Base-by-base conservation (phyloP, 352 stramenopile species). In the Phytophthora colocasiae region DNA sequence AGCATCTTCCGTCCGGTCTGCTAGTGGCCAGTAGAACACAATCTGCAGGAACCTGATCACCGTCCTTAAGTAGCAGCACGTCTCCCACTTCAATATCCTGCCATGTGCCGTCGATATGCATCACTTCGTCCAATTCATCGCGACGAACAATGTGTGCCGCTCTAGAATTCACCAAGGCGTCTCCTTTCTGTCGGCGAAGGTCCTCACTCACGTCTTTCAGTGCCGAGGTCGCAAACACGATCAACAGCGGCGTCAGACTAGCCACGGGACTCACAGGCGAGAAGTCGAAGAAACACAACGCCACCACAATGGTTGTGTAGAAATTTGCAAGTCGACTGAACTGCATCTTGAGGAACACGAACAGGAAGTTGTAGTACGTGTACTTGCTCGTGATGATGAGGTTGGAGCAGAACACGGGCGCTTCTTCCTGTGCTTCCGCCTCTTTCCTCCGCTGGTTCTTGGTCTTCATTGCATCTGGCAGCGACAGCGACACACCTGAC, bases 271-370 rank as follows among this genome's bases (percentile, higher is more conserved):
- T 91, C 32, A 97, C 87, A 1, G 90, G 89, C 27, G 88, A 96
- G 57, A 96, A 95, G 57, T 77, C 77, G 66, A 96, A 97, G 52
- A 96, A 97, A 66, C 90, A 97, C n/a, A 97, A 61, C 57, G 80
- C 85, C 29, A 96, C 87, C 27, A 97, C 84, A 36, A 97, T 95
- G 9, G 86, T 95, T 55, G 89, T 96, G 72, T 96, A 97, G 29
- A 96, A 66, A 53, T 97, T 97, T 15, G 90, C 90, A 14, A 97
- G 74, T 46, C 90, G 86, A 58, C 86, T 95, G 69, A 97, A 97
- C 69, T 97, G 90, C 82, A 96, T 93, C 75, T 94, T 93, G 43
- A 97, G 69, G 29, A 96, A 96, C 24, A 96, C 83, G 56, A 94
- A 95, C 61, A 87, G 69, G 55, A 97, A 97, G 75, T 96, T 97